phyloP scores from a whole-genome alignment of 345 rosid species.

The Kernera saxatilis region DNA sequence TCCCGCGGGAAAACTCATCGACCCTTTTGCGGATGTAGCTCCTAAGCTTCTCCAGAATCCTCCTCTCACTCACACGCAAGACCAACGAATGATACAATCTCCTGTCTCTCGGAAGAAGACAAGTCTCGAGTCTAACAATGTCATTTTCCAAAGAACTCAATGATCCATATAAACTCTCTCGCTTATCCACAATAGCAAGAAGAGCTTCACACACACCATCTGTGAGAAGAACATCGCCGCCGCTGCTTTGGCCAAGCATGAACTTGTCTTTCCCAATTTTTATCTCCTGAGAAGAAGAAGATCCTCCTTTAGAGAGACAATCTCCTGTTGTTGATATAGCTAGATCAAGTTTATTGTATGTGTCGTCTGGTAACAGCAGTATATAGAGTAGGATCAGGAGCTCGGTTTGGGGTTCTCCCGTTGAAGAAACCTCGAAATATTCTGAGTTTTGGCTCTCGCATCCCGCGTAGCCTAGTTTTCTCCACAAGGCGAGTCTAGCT shows the following conservation, averaged over 20 bases:
- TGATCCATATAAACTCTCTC: constrained; percentile 58
- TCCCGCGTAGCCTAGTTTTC: constrained; percentile 53
- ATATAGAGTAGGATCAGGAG: constrained; percentile 51
- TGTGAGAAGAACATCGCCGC: constrained; percentile 45
- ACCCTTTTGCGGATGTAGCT: constrained; percentile 21
- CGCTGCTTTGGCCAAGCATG: constrained; percentile 24
- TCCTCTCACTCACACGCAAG: constrained; percentile 68
- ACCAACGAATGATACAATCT: constrained; percentile 57
- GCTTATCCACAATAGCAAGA: constrained; percentile 49
- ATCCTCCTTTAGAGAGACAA: not conserved
- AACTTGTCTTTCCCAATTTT: constrained; percentile 32
- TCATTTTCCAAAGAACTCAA: constrained; percentile 41
- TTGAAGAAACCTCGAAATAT: constrained; percentile 67
- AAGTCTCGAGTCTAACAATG: constrained; percentile 34
- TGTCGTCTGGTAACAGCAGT: constrained; percentile 52
- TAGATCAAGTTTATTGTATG: constrained; percentile 45
- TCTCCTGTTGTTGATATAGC: constrained; percentile 32
- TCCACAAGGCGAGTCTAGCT: constrained; percentile 67
- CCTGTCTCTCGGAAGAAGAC: constrained; percentile 38
- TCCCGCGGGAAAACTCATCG: not conserved
- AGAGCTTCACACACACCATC: constrained; percentile 60
- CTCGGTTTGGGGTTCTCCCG: constrained; percentile 78
- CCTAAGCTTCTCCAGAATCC: constrained; percentile 63
- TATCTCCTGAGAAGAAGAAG: constrained; percentile 30
- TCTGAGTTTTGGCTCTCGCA: constrained; percentile 61